Evolutionary conservation across 176 grass and related monocot species (phyloP), one percentile per base, ranked within the genome.

Genomic region (Oryza punctata): DNA sequence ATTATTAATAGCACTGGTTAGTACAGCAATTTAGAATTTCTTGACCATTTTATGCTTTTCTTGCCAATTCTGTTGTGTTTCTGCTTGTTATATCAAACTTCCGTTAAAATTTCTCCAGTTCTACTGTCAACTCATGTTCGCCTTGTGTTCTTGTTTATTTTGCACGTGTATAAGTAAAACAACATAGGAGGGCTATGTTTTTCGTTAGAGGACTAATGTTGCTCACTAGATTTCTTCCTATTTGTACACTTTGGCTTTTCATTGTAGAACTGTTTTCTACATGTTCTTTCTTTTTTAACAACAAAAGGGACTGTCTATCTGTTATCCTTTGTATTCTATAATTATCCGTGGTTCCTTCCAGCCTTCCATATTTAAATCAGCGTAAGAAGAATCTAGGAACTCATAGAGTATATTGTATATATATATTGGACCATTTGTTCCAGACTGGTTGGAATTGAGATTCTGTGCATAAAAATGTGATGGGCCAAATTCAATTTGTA

Each of bases 1-100:
- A 52, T 70, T 68, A 82, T 14, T 14, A 28, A 70, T 90, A 87
- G 80, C 80, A 65, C 49, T 32, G 63, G 80, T 87, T 79, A 75
- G 84, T 87, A 75, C 49, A 63, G 12, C 49, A 82, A 81, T 67
- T 73, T 86, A 82, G 57, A 74, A 73, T 70, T 74, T 66, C 26
- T 1, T 73, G 81, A 49, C 15, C 38, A 46, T 38, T 82, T 13
- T 81, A 28, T 86, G 60, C 11, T 85, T 29, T 70, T 50, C 12
- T 63, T 75, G 14, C 67, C 47, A 46, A 37, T 49, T 57, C 50
- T 89, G 35, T 85, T 38, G 37, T 23, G 79, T 69, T 65, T 79
- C 27, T 78, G 68, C 43, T 63, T 64, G 70, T 82, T 77, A 26
- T 78, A 67, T 82, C 27, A 9, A 30, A 60, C 46, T 41, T 15